Evolutionary conservation across 2,329 filamentous ascomycete species (phyloP), one percentile per base, ranked within the genome.

Genomic region (Trichophyton verrucosum): DNA sequence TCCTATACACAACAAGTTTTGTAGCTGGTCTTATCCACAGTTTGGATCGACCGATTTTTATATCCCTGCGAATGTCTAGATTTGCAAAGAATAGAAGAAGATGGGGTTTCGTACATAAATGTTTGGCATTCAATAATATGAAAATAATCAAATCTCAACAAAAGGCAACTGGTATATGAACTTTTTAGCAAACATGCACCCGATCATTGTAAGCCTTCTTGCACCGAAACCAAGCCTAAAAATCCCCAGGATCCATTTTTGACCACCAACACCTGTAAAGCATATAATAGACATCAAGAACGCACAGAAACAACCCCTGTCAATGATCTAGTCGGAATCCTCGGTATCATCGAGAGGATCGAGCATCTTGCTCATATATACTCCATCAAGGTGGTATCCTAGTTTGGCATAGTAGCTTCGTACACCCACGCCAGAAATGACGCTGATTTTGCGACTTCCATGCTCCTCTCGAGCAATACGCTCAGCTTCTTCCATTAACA

Each of bases 401-500:
- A 99, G 81, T 73, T 91, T 92, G 65, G 83, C 86, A 72, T 99
- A 99, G 73, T 99, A 99, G 70, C 89, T 95, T 70, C 94, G 81
- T 17, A 97, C 95, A 11, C 94, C 94, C 6, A 99, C 91, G 33
- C 94, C 94, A n/a, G 91, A 96, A 63, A 99, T 99, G 66, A 99
- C 91, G 70, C 89, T 94, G 61, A 99, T 90, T 80, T 99, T 99
- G 63, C 82, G 81, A 68, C 91, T 96, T 4, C 91, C 88, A 70
- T 99, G 94, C 76, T 99, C 94, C 65, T 96, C 88, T 60, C 89
- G 82, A 0, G 95, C 92, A 65, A 99, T 99, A 58, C 91, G 82
- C 77, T 97, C 94, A 0, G 94, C 95, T 76, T 97, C 92, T 71
- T 97, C 92, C 95, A 99, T 99, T 66, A 99, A 72, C 63, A 99